Base-by-base conservation (phyloP, 2,329 filamentous ascomycete species). In the Seiridium unicorne region DNA sequence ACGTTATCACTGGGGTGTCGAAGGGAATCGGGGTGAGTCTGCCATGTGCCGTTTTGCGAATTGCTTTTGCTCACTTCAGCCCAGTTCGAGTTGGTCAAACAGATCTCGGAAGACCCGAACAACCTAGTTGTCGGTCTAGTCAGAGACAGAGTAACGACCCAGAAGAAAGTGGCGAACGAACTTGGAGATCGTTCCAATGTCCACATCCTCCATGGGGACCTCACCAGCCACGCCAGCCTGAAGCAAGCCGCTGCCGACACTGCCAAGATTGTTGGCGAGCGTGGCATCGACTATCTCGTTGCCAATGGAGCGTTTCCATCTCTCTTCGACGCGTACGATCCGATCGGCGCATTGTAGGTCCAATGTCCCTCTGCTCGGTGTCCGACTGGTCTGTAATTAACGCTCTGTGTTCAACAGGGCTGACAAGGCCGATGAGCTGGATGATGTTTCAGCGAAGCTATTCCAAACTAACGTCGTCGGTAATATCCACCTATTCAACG, bases 11-110 rank as follows among this genome's bases (percentile, higher is more conserved):
- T 11, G 65, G 64, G 51, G 65, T 64, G 11, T 64, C 65, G 53
- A 51, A 61, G 13, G 65, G 66, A 49, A 40, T 68, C 55, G 66
- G 64, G 26, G 66, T 66, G 61, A 51, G 65, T 26, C 9, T 54
- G 47, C 32, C 46, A n/a, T 11, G 13, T 35, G 42, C 18, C 9
- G 2, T 3, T 48, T 10, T 26, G 35, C 4, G 5, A 1, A 13
- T 35, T 5, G 3, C 2, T 5, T 40, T n/a, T n/a, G 11, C 49
- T 38, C 5, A 53, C 8, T 4, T 13, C 34, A n/a, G 36, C 55
- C 35, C 48, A 84, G 82, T 83, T 76, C 56, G 81, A 77, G 61
- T 81, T 84, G 66, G 61, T 85, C 35, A 70, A 69, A n/a, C 72
- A 80, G 35, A 63, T 83, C 3, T 81, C 82, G 1, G 64, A 67